Evolutionary conservation across 1,284 basidiomycete genomes (phyloP).

Genomic region (Salmacisia buchloeana): DNA sequence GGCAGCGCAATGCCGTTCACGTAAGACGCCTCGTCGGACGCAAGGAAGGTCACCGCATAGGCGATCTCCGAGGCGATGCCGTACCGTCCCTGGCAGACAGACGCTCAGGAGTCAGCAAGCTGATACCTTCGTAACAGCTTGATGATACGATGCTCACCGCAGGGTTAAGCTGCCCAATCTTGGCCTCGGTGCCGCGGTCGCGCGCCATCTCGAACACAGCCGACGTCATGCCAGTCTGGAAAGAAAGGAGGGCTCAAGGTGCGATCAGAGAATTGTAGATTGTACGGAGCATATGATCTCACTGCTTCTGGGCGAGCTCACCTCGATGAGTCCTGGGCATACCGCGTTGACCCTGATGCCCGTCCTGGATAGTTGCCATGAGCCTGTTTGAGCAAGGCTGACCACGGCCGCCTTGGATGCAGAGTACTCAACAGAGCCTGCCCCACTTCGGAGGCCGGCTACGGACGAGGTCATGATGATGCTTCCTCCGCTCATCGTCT

Average conservation of each 20-base stretch:
- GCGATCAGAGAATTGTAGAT: constrained; percentile 16
- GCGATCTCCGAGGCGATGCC: constrained; percentile 60
- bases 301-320: constrained; percentile 5
- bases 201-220: constrained; percentile 70
- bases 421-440: constrained; percentile 74
- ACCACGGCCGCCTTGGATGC: constrained; percentile 55
- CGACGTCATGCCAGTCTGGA: constrained; percentile 69
- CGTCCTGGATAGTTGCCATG: constrained; percentile 72
- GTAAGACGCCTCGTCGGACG: constrained; percentile 76
- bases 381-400: constrained; percentile 72
- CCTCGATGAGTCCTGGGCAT: constrained; percentile 81
- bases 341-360: constrained; percentile 84
- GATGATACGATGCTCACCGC: constrained; percentile 57
- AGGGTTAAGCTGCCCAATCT: constrained; percentile 81
- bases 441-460: constrained; percentile 78
- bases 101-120: constrained; percentile 48
- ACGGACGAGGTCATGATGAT: constrained; percentile 90
- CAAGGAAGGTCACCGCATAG: constrained; percentile 75
- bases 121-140: constrained; percentile 51
- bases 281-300: constrained; percentile 20
- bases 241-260: constrained; percentile 18
- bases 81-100: constrained; percentile 3
- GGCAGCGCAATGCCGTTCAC: constrained; percentile 83
- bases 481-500: constrained; percentile 65
- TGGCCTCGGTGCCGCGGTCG: constrained; percentile 64